Conservation (phyloP, 305 asterid genomes). For the Coffea humblotiana region DNA sequence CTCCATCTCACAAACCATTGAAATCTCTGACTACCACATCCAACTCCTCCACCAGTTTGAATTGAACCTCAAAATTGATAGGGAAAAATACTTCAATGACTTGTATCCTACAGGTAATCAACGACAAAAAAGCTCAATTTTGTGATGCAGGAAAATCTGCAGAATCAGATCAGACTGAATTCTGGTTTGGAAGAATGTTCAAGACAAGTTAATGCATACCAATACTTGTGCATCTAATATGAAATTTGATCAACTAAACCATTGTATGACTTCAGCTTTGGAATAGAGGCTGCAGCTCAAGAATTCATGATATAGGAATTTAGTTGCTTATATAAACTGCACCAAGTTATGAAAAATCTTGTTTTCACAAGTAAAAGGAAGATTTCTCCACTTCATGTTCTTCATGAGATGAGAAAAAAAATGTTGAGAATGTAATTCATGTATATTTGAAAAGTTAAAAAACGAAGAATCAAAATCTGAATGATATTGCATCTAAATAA, state of each 20-base stretch:
- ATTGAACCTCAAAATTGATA: background rate
- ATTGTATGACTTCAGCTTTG: no score
- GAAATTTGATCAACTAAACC: no score
- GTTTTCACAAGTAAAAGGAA: background rate
- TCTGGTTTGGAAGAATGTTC: background rate
- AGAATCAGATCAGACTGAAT: background rate
- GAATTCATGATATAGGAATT: conserved; percentile 1
- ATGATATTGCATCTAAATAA: background rate
- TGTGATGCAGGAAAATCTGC: background rate
- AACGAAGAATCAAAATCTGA: background rate
- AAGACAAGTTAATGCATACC: background rate
- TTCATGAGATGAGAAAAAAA: no score
- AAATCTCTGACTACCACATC: conserved; percentile 2
- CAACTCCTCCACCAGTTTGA: background rate
- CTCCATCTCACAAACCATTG: conserved; percentile 82
- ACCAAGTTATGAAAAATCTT: no score
- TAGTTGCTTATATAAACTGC: background rate
- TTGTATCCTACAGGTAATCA: background rate
- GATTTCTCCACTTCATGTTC: background rate
- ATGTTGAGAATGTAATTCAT: background rate
- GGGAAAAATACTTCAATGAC: background rate
- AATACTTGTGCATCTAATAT: background rate
- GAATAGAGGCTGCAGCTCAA: no score
- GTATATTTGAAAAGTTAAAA: no score
- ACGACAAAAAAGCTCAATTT: background rate